Conservation (phyloP, 106 monocot species). For the Dendrobium chrysotoxum region DNA sequence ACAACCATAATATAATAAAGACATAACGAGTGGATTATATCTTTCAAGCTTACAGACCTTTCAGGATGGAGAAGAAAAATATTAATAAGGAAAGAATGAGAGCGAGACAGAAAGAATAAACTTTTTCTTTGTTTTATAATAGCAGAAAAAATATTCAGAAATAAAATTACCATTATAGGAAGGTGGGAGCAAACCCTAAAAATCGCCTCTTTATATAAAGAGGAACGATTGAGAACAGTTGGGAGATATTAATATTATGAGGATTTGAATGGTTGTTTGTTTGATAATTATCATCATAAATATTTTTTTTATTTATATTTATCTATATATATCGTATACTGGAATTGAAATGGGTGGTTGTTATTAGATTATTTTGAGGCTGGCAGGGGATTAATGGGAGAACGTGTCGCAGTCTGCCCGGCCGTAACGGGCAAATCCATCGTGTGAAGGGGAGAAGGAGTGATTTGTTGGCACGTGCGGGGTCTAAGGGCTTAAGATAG, state of each 20-base stretch:
- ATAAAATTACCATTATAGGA: background rate
- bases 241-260: background rate
- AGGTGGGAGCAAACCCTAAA: background rate
- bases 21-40: background rate
- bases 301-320: background rate
- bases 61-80: background rate
- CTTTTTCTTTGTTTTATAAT: background rate
- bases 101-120: background rate
- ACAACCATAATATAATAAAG: background rate
- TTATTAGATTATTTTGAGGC: background rate
- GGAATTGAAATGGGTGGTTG: background rate
- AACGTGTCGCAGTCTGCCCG: background rate
- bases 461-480: background rate
- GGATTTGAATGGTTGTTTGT: background rate
- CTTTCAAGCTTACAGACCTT: background rate
- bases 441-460: background rate
- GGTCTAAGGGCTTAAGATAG: background rate
- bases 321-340: background rate
- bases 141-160: background rate
- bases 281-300: background rate
- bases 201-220: background rate
- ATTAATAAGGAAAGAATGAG: background rate
- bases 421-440: background rate
- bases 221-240: background rate
- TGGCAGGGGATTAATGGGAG: background rate